Evolutionary conservation across 176 grass and related monocot species (phyloP).

Genomic region (Triticum monococcum): DNA sequence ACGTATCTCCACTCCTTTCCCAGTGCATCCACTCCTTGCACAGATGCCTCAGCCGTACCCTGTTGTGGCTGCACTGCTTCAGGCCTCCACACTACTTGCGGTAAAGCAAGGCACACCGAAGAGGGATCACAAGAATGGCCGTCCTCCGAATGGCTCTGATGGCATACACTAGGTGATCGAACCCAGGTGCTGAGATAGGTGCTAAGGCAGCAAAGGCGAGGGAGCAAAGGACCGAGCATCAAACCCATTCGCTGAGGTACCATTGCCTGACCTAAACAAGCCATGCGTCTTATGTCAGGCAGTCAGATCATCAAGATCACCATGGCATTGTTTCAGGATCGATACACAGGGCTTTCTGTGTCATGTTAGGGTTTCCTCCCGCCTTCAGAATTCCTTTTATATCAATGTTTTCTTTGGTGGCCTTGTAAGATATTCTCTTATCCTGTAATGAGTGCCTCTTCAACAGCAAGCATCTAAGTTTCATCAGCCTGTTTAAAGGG

Average conservation of each 20-base stretch:
- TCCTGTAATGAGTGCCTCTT: neutral
- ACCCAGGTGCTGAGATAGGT: too few species aligned
- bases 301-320: neutral
- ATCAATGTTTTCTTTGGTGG: neutral
- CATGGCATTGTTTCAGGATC: neutral
- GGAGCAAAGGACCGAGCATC: neutral
- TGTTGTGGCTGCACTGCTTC: neutral
- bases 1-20: neutral
- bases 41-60: neutral
- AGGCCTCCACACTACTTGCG: neutral
- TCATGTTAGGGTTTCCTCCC: neutral
- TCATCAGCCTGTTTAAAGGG: neutral
- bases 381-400: neutral
- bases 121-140: neutral
- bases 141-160: neutral
- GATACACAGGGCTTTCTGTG: neutral
- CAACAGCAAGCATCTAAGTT: neutral
- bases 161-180: neutral
- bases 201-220: neutral
- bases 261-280: neutral
- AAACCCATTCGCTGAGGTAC: neutral
- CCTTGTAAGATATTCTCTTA: constrained; percentile 9
- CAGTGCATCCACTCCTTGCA: neutral
- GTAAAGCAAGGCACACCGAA: neutral
- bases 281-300: neutral